Evolutionary conservation across 106 monocot genomes (phyloP).

Genomic region (Gastrodia elata): DNA sequence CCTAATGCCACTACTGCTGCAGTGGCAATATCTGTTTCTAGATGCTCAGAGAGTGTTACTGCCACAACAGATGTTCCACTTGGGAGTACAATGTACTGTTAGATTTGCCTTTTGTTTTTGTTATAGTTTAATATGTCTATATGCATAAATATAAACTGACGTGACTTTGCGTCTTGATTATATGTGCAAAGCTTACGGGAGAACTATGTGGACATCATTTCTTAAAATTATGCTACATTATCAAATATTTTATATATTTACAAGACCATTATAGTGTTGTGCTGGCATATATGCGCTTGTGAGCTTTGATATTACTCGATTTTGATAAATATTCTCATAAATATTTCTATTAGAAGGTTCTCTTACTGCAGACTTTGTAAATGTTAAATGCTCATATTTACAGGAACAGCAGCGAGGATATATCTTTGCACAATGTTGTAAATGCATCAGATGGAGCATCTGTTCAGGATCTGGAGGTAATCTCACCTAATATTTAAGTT

Average conservation of each 20-base stretch:
- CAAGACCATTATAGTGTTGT: background rate
- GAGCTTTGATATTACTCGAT: background rate
- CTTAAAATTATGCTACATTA: background rate
- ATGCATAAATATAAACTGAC: background rate
- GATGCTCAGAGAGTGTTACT: slow-evolving; percentile 4
- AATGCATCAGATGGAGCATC: slow-evolving; percentile 34
- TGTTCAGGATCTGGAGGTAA: slow-evolving; percentile 67
- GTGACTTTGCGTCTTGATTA: background rate
- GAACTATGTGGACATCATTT: background rate
- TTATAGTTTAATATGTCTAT: background rate
- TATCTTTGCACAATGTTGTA: slow-evolving; percentile 20
- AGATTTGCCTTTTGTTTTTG: background rate
- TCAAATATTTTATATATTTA: background rate
- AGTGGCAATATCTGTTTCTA: slow-evolving; percentile 11
- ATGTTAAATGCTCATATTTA: slow-evolving; percentile 5
- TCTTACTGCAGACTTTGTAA: background rate
- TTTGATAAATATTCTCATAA: background rate
- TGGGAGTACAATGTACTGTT: slow-evolving; percentile 20
- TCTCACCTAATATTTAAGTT: background rate
- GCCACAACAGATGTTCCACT: slow-evolving; percentile 13
- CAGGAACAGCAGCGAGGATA: slow-evolving; percentile 27
- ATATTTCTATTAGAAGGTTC: background rate
- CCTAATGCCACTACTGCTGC: slow-evolving; percentile 7
- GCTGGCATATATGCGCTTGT: background rate
- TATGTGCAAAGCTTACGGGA: background rate